Evolutionary conservation across 768 basidiomycete species (phyloP), one percentile per base, ranked within the genome.

Genomic region (Coprinopsis marcescibilis): DNA sequence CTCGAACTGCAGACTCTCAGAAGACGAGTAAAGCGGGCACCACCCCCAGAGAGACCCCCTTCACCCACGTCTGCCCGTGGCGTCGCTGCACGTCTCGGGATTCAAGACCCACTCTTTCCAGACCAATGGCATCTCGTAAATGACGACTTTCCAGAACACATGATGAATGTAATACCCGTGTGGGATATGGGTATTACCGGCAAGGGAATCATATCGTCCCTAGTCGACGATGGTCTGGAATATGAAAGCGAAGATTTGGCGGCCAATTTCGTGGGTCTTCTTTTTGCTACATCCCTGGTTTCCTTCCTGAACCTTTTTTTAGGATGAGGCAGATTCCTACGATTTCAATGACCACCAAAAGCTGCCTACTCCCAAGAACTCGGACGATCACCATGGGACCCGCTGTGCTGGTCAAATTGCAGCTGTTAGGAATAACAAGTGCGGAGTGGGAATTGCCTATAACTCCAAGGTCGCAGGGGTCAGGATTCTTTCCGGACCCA

Each of bases 361-460:
- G 12, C 72, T 97, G 4, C 96, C 96, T 8, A 85, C 84, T 26
- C 96, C 96, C 0, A 78, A 83, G 48, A 80, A 94, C 35, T 76
- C 73, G 20, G 94, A 98, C 53, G 96, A 99, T 56, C 89, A 90
- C 56, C 96, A 99, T 60, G 96, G 96, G 10, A 99, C 96, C 0
- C 86, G 96, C 2, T 99, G 96, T 62, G 95, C 95, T 1, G 96
- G 96, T 23, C 95, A 99, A 65, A 81, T 99, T 40, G 93, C 89
- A 17, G 96, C 96, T 1, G 81, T 75, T 12, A 89, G 88, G 60
- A 99, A 99, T 66, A 80, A 85, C 44, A 88, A 86, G 2, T 99
- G 96, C 58, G 96, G 96, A 25, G 72, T 98, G 13, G 96, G 96
- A 15, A 85, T 99, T 45, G 91, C 96, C 5, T 93, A 96, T 60